Conservation (phyloP, 768 basidiomycete genomes). For the Mycena belliarum region DNA sequence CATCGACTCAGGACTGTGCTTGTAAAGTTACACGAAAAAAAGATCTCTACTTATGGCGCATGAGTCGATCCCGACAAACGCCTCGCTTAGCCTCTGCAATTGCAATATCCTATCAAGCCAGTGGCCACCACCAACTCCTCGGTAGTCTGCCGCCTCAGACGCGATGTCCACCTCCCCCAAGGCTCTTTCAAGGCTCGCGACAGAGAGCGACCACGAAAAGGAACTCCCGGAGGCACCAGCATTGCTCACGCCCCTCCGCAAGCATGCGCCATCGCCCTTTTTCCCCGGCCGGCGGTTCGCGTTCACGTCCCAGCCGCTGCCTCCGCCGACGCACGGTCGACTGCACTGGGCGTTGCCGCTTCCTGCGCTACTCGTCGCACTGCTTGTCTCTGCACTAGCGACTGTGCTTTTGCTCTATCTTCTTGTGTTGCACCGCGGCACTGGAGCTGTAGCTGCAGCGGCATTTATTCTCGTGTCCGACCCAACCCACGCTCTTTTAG, state of each 20-base stretch:
- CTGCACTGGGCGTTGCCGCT: slow-evolving; percentile 13
- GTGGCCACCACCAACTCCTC: neutral
- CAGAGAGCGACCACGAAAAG: slow-evolving; percentile 5
- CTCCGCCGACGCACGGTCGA: neutral
- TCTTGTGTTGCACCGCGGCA: slow-evolving; percentile 1
- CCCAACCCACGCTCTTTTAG: slow-evolving; percentile 5
- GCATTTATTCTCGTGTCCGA: slow-evolving; percentile 9
- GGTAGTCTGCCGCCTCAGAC: slow-evolving; percentile 23
- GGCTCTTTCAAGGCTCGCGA: neutral
- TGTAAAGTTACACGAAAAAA: no score
- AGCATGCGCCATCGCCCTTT: slow-evolving; percentile 13
- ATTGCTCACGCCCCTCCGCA: slow-evolving; percentile 18
- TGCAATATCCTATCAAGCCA: no score
- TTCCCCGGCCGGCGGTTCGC: slow-evolving; percentile 4
- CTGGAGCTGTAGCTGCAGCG: neutral
- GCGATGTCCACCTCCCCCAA: neutral
- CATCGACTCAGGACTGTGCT: no score
- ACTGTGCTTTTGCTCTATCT: slow-evolving; percentile 18
- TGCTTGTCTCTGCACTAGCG: slow-evolving; percentile 9
- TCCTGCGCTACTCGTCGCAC: slow-evolving; percentile 14
- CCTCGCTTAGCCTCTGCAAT: no score
- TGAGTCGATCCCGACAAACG: slow-evolving; percentile 5
- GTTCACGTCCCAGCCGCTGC: slow-evolving; percentile 7
- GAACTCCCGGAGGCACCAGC: slow-evolving; percentile 14
- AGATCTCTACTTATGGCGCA: no score